Percentiles rank a stretch among this genome's conserved stretches.
Evolutionary conservation across 2,329 filamentous ascomycete species (phyloP).

Genomic region (Mycogone perniciosa): DNA sequence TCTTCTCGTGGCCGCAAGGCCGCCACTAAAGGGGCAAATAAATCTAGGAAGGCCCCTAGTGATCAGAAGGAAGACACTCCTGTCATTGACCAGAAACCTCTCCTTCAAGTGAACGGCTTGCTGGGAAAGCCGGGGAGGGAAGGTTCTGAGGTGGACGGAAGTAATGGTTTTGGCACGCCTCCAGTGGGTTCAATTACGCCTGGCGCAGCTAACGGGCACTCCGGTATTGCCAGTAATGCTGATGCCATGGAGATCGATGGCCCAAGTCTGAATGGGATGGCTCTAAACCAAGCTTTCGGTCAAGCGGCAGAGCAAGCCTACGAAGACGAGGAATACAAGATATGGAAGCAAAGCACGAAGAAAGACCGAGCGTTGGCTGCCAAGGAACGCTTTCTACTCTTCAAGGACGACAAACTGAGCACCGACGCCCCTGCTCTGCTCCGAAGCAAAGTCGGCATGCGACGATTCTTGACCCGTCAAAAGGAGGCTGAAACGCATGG

Average conservation of each 20-base stretch:
- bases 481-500: conserved; percentile 57
- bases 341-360: conserved; percentile 98
- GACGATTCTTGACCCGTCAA: conserved; percentile 75
- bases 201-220: conserved; percentile 59
- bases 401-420: conserved; percentile 79
- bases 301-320: conserved; percentile 68
- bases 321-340: conserved; percentile 91
- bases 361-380: conserved; percentile 84
- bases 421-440: conserved; percentile 81
- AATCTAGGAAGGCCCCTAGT: conserved; percentile 66
- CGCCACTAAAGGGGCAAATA: conserved; percentile 66
- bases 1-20: conserved; percentile 89
- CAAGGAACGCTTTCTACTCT: conserved; percentile 78
- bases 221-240: conserved; percentile 63
- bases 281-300: conserved; percentile 56
- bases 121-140: conserved; percentile 53
- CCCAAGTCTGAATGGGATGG: conserved; percentile 60
- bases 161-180: conserved; percentile 81
- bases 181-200: conserved; percentile 76
- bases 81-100: conserved; percentile 65
- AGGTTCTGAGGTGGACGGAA: conserved; percentile 79
- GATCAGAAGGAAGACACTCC: conserved; percentile 76
- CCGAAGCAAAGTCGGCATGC: conserved; percentile 81
- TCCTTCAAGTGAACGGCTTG: conserved; percentile 59
- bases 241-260: conserved; percentile 87